Evolutionary conservation across 441 rosid genomes (phyloP).

Genomic region (Gossypium schwendimanii): DNA sequence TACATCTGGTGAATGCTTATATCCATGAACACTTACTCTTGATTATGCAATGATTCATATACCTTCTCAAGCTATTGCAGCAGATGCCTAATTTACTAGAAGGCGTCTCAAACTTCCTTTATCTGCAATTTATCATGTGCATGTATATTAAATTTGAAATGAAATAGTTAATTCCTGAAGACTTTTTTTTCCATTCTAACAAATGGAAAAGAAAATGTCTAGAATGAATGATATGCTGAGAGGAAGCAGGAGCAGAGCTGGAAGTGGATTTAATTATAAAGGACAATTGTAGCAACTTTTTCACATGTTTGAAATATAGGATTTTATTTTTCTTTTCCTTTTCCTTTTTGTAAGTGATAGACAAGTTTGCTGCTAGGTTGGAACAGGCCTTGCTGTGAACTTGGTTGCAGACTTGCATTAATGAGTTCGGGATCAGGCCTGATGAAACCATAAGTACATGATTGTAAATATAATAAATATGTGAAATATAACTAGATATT

Average conservation of each 20-base stretch:
- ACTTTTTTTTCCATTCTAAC: neutral
- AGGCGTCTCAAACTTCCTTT: neutral
- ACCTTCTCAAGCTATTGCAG: neutral
- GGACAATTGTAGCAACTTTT: neutral
- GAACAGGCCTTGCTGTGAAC: neutral
- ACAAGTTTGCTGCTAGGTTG: neutral
- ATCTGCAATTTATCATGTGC: neutral
- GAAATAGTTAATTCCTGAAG: neutral
- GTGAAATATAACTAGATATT: neutral
- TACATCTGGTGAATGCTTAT: conserved; percentile 22
- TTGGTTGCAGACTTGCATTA: conserved; percentile 3
- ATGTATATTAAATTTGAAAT: neutral
- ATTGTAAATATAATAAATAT: neutral
- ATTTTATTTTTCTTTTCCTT: neutral
- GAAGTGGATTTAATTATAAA: neutral
- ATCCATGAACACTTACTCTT: neutral
- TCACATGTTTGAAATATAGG: neutral
- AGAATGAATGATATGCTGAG: neutral
- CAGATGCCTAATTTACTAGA: neutral
- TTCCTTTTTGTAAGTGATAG: neutral
- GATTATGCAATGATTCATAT: neutral
- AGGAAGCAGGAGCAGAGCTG: neutral
- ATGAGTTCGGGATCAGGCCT: conserved; percentile 3
- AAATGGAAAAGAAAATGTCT: neutral
- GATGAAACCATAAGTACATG: neutral